phyloP scores from a whole-genome alignment of 768 basidiomycete genomes.

The Tulasnella sp. region DNA sequence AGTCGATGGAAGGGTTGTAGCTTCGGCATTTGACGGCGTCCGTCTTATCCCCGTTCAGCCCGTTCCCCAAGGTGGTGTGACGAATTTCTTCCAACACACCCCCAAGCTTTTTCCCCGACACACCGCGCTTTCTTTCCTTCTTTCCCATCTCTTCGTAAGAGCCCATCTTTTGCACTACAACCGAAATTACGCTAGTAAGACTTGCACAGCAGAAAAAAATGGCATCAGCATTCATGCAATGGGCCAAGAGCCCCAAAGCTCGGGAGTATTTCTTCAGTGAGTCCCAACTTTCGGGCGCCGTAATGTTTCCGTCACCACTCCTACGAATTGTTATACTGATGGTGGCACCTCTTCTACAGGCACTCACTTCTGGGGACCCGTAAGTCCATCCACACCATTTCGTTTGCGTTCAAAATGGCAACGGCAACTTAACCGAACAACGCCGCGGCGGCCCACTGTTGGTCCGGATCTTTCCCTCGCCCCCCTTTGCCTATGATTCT shows the following conservation, averaged over 20 bases:
- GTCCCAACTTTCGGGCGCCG: conserved; percentile 38
- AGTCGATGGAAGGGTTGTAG: neutral
- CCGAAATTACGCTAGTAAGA: neutral
- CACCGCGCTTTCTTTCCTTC: neutral
- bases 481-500: neutral
- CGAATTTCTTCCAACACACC: conserved; percentile 11
- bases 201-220: conserved; percentile 41
- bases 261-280: conserved; percentile 92
- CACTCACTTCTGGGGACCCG: conserved; percentile 98
- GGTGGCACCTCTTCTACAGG: conserved; percentile 45
- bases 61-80: neutral
- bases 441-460: neutral
- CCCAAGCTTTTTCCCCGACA: neutral
- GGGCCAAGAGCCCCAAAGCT: conserved; percentile 88
- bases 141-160: neutral
- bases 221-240: conserved; percentile 82
- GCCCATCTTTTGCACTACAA: neutral
- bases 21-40: neutral
- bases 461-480: conserved; percentile 23
- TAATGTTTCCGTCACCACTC: conserved; percentile 30
- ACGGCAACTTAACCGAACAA: neutral
- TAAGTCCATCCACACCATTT: conserved; percentile 44
- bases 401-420: conserved; percentile 20
- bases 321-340: conserved; percentile 20
- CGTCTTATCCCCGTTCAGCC: neutral